Evolutionary conservation across 1,284 basidiomycete species (phyloP), one percentile per base, ranked within the genome.

Genomic region (Rhodotorula sp.): DNA sequence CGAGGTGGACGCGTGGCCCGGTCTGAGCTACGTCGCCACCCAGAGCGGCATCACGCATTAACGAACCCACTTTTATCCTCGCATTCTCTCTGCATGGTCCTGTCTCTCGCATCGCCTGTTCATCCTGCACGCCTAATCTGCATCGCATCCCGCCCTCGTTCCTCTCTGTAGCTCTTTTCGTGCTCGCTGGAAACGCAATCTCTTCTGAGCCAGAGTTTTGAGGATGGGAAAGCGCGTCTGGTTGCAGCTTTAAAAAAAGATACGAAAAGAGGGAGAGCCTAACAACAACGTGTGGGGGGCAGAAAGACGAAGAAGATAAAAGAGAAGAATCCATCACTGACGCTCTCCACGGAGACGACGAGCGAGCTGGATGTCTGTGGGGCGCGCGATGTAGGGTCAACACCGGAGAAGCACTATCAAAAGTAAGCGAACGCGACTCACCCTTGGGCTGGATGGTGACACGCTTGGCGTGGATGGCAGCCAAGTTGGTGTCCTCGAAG

Each of bases 351-450:
- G 83, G 78, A 87, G 83, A 78, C 86, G 84, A 77, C 86, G 83
- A 55, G 86, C 86, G 74, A 86, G 83, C 76, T 85, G 84, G 76
- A 90, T 85, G 80, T 90, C 89, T 83, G 89, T 89, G 60, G 88
- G 87, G 80, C 88, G n/a, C 88, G n/a, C 6, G 22, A 8, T 6
- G 12, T 24, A 26, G 53, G 42, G 46, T 61, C 33, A 61, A 48
- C 30, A 3, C 8, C 12, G 1, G n/a, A n/a, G n/a, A 18, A 20
- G 42, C 7, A 14, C 3, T 12, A 17, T 12, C 37, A 10, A 37
- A 37, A 42, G 37, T 14, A 8, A 20, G 22, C 17, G 22, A 12
- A 6, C 12, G 22, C 42, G n/a, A 61, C 53, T 45, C 6, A 67
- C 57, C 90, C 84, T 79, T 78, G 46, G 79, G 76, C 67, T 76